Evolutionary conservation across 1,284 basidiomycete genomes (phyloP).

Genomic region (Cryptococcus floricola): DNA sequence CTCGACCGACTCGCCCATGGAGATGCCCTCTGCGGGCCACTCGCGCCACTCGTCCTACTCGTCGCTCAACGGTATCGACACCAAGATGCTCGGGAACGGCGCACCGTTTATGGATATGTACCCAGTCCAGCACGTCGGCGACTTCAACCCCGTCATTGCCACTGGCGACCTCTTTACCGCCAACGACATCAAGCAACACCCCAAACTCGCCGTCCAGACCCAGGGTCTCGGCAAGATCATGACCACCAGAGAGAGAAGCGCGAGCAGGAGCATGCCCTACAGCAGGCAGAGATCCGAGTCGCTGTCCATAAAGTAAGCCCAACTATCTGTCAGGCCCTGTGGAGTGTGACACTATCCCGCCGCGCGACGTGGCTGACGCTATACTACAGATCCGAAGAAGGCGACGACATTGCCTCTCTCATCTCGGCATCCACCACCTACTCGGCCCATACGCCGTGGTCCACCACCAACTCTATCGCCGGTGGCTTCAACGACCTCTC

Average conservation of each 20-base stretch:
- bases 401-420: constrained; percentile 28
- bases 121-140: constrained; percentile 1
- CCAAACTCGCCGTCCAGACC: constrained; percentile 20
- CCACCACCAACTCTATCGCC: constrained; percentile 17
- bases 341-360: too few species aligned
- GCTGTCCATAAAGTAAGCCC: constrained; percentile 28
- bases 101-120: constrained; percentile 6
- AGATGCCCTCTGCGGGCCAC: not conserved
- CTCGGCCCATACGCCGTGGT: constrained; percentile 27
- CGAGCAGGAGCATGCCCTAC: constrained; percentile 31
- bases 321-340: too few species aligned
- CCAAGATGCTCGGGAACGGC: not conserved
- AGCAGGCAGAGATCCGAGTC: constrained; percentile 30
- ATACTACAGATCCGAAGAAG: constrained; percentile 29
- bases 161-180: constrained; percentile 1
- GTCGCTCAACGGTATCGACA: constrained; percentile 4
- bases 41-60: constrained; percentile 20
- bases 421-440: constrained; percentile 21
- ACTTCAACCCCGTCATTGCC: not conserved
- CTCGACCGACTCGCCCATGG: constrained; percentile 3
- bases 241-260: constrained; percentile 15
- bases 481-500: constrained; percentile 27
- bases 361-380: constrained; percentile 4
- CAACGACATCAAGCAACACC: constrained; percentile 1
- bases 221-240: constrained; percentile 20